These are phyloP conservation scores for Coprinopsis sp. DNA, from an alignment of 768 basidiomycete genomes.

Conservation along the genomic window DNA sequence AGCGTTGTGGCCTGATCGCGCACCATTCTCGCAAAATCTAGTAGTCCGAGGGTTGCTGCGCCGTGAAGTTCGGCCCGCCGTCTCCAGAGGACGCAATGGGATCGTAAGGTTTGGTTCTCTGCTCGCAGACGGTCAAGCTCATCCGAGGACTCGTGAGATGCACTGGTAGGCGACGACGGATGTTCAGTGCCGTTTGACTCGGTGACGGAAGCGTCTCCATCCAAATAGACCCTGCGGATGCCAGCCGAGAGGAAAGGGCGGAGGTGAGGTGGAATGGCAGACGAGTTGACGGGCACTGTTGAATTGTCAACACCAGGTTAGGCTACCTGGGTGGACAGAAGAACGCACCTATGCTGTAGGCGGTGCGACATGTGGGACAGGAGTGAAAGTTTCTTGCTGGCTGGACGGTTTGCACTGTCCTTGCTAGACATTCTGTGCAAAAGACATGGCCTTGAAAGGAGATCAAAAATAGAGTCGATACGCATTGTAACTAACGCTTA, in stretches of 20 bases:
- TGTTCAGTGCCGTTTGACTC: background rate
- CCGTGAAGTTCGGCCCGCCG: conserved; percentile 47
- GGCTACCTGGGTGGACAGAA: background rate
- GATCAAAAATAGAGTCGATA: background rate
- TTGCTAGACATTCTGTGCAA: conserved; percentile 56
- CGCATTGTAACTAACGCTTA: conserved; percentile 25
- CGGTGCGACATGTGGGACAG: conserved; percentile 55
- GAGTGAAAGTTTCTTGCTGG: conserved; percentile 42
- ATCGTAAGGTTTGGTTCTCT: conserved; percentile 39
- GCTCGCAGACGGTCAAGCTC: conserved; percentile 39
- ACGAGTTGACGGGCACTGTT: conserved; percentile 44
- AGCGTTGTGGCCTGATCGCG: conserved; percentile 37
- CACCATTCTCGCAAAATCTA: conserved; percentile 38
- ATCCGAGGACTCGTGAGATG: conserved; percentile 16
- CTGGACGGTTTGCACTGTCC: conserved; percentile 42
- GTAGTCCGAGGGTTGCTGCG: conserved; percentile 41
- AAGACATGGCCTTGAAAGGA: conserved; percentile 53
- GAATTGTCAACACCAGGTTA: background rate
- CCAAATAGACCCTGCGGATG: conserved; percentile 53
- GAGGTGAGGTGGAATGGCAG: conserved; percentile 51
- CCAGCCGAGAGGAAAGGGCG: conserved; percentile 54
- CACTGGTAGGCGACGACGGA: background rate
- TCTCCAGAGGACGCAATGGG: conserved; percentile 41
- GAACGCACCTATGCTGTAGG: conserved; percentile 50
- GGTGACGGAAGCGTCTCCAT: conserved; percentile 21